phyloP scores from a whole-genome alignment of 2,329 filamentous ascomycete genomes.

The Sphaceloma murrayae region DNA sequence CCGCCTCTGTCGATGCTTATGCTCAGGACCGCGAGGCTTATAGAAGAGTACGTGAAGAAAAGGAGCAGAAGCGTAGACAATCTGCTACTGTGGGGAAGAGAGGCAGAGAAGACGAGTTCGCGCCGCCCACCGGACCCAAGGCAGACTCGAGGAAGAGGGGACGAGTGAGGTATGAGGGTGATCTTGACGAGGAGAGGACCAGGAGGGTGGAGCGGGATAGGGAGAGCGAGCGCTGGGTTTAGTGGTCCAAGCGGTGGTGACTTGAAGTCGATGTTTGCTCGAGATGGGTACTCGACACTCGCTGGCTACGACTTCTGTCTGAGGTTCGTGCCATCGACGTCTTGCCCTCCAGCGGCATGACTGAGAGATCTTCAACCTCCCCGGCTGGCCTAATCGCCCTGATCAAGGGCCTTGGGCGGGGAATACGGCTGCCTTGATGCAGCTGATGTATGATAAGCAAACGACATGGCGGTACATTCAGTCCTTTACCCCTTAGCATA shows the following conservation, averaged over 20 bases:
- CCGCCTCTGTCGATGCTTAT: slow-evolving; percentile 25
- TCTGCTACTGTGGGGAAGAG: slow-evolving; percentile 38
- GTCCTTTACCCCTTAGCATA: too few species aligned
- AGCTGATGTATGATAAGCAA: too few species aligned
- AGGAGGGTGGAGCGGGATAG: slow-evolving; percentile 42
- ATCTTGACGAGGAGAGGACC: slow-evolving; percentile 37
- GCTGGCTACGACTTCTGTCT: too few species aligned
- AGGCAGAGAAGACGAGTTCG: slow-evolving; percentile 21
- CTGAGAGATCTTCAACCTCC: too few species aligned
- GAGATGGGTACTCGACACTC: too few species aligned
- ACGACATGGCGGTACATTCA: too few species aligned
- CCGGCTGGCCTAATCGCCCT: too few species aligned
- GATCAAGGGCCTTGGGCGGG: too few species aligned
- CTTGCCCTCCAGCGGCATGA: too few species aligned
- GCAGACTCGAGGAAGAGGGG: slow-evolving; percentile 43
- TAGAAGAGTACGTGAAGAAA: slow-evolving; percentile 44
- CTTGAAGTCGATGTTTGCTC: not conserved
- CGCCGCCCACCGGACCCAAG: slow-evolving; percentile 39
- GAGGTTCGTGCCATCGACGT: too few species aligned
- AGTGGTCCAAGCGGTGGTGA: not conserved
- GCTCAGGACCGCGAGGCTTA: slow-evolving; percentile 27
- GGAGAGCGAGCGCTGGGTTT: slow-evolving; percentile 37
- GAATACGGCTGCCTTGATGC: too few species aligned
- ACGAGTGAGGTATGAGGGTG: slow-evolving; percentile 30
- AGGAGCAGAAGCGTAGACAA: slow-evolving; percentile 55